Evolutionary conservation across 2,329 filamentous ascomycete genomes (phyloP).

Genomic region (Fusarium succisae): DNA sequence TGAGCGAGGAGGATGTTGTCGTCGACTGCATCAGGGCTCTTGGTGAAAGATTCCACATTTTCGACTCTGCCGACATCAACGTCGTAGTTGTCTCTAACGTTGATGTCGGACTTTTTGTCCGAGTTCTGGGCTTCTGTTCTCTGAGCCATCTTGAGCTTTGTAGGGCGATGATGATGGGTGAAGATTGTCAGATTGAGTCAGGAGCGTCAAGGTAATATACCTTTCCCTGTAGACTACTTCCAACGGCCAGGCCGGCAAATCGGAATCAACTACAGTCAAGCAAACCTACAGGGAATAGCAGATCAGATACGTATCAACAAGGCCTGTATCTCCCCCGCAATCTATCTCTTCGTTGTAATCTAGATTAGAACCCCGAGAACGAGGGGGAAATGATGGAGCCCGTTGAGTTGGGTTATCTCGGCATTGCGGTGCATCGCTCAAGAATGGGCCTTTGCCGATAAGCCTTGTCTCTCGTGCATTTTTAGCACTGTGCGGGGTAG

Average conservation of each 20-base stretch:
- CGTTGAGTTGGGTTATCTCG: not conserved
- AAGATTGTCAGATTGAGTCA: not conserved
- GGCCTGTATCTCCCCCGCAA: not conserved
- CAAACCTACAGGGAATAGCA: not conserved
- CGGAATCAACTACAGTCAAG: not conserved
- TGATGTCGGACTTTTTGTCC: not conserved
- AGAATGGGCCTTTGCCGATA: not conserved
- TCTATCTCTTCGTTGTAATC: not conserved
- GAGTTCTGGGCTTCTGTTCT: not conserved
- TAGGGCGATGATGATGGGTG: not conserved
- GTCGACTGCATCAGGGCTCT: not conserved
- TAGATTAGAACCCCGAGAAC: not conserved
- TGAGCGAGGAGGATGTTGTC: not conserved
- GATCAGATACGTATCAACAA: not conserved
- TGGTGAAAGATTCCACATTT: not conserved
- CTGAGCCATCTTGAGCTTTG: not conserved
- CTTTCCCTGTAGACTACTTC: rapidly evolving
- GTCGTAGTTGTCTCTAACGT: not conserved
- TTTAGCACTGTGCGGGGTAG: not conserved
- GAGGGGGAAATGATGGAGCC: not conserved
- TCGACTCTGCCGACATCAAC: not conserved
- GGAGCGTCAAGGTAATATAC: not conserved
- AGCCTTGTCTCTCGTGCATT: too few relatives aligned
- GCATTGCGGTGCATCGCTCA: not conserved
- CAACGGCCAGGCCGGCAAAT: not conserved